phyloP scores from a whole-genome alignment of 2,329 filamentous ascomycete genomes.

The Oidium heveae region DNA sequence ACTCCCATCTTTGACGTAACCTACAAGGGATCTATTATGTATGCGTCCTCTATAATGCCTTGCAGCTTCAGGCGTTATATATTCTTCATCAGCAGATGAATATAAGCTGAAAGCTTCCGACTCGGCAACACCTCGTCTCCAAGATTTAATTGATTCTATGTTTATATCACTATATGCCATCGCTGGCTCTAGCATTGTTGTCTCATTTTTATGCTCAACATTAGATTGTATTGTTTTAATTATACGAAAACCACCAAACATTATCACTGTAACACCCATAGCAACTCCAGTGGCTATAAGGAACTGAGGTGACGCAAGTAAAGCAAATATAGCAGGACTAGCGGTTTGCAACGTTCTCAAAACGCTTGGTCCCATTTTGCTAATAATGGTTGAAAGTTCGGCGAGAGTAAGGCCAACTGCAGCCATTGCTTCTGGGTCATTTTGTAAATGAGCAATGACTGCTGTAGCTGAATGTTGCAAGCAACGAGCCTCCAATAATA shows the following conservation, averaged over 20 bases:
- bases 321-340: conserved; percentile 63
- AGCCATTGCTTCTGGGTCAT: conserved; percentile 74
- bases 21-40: conserved; percentile 6
- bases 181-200: conserved; percentile 10
- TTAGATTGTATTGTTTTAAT: conserved; percentile 52
- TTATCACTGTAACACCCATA: conserved; percentile 81
- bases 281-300: conserved; percentile 76
- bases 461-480: conserved; percentile 59
- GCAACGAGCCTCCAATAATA: conserved; percentile 74
- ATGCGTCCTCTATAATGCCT: conserved; percentile 9
- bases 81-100: conserved; percentile 14
- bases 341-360: conserved; percentile 51
- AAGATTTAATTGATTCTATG: conserved; percentile 13
- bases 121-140: conserved; percentile 14
- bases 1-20: neutral
- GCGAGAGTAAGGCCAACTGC: conserved; percentile 81
- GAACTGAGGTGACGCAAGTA: conserved; percentile 79
- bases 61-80: conserved; percentile 13
- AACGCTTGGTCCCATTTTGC: conserved; percentile 65
- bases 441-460: conserved; percentile 58
- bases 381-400: conserved; percentile 60
- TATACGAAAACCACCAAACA: conserved; percentile 93
- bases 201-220: conserved; percentile 8
- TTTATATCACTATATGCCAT: conserved; percentile 11
- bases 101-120: conserved; percentile 9